These are phyloP conservation scores for Saccharomycopsis microspora DNA, from an alignment of 805 yeast species.

Conservation along the genomic window DNA sequence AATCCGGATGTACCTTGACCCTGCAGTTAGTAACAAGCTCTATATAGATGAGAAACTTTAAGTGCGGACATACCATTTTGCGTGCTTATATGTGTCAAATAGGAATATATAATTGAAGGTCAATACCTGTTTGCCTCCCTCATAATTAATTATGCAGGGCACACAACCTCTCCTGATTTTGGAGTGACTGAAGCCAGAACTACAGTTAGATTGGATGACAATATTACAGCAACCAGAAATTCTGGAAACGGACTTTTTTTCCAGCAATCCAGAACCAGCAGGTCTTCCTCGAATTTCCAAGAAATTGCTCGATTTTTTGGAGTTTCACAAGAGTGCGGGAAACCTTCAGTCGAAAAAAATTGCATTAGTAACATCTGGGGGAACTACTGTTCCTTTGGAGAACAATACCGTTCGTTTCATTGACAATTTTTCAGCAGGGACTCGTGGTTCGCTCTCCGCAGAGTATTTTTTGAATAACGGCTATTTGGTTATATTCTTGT, in stretches of 20 bases:
- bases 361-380: conserved; percentile 88
- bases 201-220: not conserved
- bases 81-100: no score
- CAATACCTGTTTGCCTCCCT: no score
- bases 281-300: conserved; percentile 53
- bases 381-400: conserved; percentile 95
- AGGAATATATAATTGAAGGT: no score
- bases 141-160: no score
- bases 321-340: conserved; percentile 30
- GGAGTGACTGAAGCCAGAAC: no score
- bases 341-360: conserved; percentile 26
- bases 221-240: not conserved
- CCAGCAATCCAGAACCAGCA: conserved; percentile 15
- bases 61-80: no score
- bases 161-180: no score
- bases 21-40: conserved; percentile 19
- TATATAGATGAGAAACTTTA: no score
- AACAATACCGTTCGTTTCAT: conserved; percentile 94
- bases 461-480: conserved; percentile 80
- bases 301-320: conserved; percentile 51
- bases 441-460: conserved; percentile 94
- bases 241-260: conserved; percentile 10
- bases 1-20: conserved; percentile 48
- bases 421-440: conserved; percentile 96
- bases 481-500: conserved; percentile 86